phyloP scores from a whole-genome alignment of 495 filamentous ascomycete genomes.

The Penicillium mononematosum region DNA sequence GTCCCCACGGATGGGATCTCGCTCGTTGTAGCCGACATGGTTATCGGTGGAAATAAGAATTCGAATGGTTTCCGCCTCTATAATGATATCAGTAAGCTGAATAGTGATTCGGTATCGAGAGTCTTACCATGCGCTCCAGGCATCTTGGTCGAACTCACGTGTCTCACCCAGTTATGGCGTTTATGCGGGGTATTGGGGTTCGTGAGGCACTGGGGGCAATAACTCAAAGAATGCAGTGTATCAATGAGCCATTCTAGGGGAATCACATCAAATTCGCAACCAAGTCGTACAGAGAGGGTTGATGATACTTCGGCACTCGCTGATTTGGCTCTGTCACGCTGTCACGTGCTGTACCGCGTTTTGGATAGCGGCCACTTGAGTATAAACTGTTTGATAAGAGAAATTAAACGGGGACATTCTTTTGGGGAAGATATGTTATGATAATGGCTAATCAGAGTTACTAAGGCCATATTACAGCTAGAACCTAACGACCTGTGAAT shows the following conservation, averaged over 20 bases:
- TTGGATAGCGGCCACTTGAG: neutral
- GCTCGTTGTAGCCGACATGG: slow-evolving; percentile 95
- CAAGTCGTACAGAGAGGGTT: neutral
- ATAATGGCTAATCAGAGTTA: neutral
- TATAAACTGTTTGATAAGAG: neutral
- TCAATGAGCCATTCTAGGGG: neutral
- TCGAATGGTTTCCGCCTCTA: slow-evolving; percentile 86
- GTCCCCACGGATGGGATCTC: slow-evolving; percentile 87
- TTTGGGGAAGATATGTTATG: neutral
- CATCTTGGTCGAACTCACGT: slow-evolving; percentile 23
- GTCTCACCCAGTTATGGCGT: neutral
- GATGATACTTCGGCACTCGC: neutral
- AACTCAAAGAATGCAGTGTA: neutral
- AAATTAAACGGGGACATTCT: neutral
- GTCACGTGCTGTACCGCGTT: slow-evolving; percentile 10
- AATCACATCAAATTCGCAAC: neutral
- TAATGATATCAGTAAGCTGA: neutral
- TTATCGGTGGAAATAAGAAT: slow-evolving; percentile 93
- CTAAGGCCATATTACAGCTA: too few species aligned
- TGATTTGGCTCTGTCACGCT: neutral
- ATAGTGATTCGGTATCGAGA: neutral
- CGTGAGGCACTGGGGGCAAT: neutral
- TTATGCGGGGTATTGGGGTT: neutral
- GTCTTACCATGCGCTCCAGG: slow-evolving; percentile 27
- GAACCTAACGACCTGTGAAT: too few species aligned